Evolutionary conservation across 371 early-diverging fungal species (phyloP), one percentile per base, ranked within the genome.

Genomic region (Rhizomucor miehei): DNA sequence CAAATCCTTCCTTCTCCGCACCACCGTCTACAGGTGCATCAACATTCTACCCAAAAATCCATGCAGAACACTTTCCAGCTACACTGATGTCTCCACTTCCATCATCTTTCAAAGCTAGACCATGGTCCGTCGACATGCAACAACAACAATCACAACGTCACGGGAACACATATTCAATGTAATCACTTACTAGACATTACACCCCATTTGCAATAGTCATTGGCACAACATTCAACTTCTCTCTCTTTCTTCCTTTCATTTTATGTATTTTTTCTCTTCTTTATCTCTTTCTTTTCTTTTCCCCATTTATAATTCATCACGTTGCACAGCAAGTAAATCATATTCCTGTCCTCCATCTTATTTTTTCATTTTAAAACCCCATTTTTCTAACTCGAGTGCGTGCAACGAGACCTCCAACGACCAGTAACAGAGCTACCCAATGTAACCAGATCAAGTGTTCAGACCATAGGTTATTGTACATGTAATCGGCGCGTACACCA

Each of bases 401-500:
- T 21, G 48, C 41, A 16, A 46, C 9, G 12, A 73, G 13, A 23
- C 79, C 79, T 14, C 54, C 36, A 1, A 47, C 51, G 1, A 73
- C 61, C 13, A 78, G 58, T 0, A 23, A 10, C 3, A 69, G 13
- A 17, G 68, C 69, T 0, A 73, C 39, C 61, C 68, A 70, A 52
- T 75, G 73, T 3, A 71, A 20, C 69, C 70, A 71, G 16, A 75
- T 24, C 13, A 73, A 41, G 17, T 67, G 41, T 1, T 51, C 38
- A 1, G 54, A 56, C 46, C 60, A 64, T 12, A 74, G 36, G 51
- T 69, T 69, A 37, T 60, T 62, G 12, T 52, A 44, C 56, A 73
- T 70, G 44, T 69, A 77, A 29, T 77, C 74, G 2, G 72, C 62
- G 23, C 71, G 66, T 13, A 73, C 69, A 29, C 80, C 80, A 6